Base-by-base conservation (phyloP, 768 basidiomycete species). In the Psilocybe cubensis region DNA sequence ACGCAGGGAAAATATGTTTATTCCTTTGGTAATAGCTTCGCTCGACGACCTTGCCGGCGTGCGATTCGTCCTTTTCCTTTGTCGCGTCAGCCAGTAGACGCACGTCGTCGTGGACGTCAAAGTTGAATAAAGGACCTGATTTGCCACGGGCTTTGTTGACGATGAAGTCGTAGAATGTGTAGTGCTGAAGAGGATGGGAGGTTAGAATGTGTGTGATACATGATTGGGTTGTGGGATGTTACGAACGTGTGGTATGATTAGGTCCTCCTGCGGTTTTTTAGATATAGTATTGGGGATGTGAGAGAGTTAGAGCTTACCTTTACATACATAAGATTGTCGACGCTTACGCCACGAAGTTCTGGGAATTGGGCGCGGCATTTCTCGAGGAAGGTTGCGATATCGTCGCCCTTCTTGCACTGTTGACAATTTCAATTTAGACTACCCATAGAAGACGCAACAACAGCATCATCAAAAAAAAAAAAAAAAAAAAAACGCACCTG, bases 21-120 rank as follows among this genome's bases (percentile, higher is more conserved):
- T 94, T 96, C 51, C 95, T 80, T 66, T 95, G 91, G 69, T 98
- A 97, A 82, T 91, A 99, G 58, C 91, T 91, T 60, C 97, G 77
- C 73, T 98, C 97, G 5, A 98, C 96, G 9, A 99, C 97, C 70
- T 99, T 99, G 2, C 97, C 97, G 0, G 97, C 97, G 68, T 99
- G 97, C 17, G 92, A 95, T 72, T 99, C 97, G 64, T 99, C 95
- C 74, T 98, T 98, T 74, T 99, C 97, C 63, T 89, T 85, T 1
- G 95, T 94, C 2, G 96, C 97, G 68, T 99, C 97, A 21, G 92
- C 89, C 20, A 98, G 79, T 61, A 99, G 73, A 17, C 97, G 91
- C 3, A 99, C 92, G 70, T 99, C 97, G 69, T 99, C 97, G 71
- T 99, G 97, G 5, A 98, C 97, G 72, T 99, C 97, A 68, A 99